A percentile compares a stretch with the other conserved stretches of the same genome.
phyloP scores from a whole-genome alignment of 768 basidiomycete genomes.

The Exsudoporus frostii region DNA sequence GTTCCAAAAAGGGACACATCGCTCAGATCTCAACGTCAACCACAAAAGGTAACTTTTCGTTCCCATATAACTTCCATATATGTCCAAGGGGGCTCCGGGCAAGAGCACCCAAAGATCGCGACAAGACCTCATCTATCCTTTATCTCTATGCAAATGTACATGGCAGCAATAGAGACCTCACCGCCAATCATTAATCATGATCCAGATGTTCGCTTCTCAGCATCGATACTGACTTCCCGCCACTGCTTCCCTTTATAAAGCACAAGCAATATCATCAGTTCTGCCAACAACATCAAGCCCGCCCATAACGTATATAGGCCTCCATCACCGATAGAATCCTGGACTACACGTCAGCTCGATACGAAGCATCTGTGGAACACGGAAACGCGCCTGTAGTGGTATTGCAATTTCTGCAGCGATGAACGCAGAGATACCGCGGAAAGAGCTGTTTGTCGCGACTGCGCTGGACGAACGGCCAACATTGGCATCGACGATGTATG shows the following conservation, averaged over 20 bases:
- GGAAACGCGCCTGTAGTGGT: slow-evolving; percentile 51
- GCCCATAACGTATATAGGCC: slow-evolving; percentile 73
- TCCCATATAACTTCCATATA: too few relatives aligned
- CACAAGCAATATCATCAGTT: slow-evolving; percentile 56
- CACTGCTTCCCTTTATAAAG: slow-evolving; percentile 58
- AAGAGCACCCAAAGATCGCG: background rate
- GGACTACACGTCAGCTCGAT: background rate
- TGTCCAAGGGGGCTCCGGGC: too few relatives aligned
- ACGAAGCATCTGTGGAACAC: background rate
- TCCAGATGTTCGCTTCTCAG: slow-evolving; percentile 31
- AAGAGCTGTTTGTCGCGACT: slow-evolving; percentile 70
- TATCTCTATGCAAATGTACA: background rate
- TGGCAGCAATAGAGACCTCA: background rate
- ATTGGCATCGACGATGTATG: slow-evolving; percentile 89
- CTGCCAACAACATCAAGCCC: slow-evolving; percentile 51
- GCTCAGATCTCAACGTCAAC: too few relatives aligned
- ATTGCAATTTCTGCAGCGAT: slow-evolving; percentile 72
- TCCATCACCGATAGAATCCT: slow-evolving; percentile 77
- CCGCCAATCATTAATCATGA: background rate
- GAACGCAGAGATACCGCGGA: slow-evolving; percentile 68
- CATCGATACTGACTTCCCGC: slow-evolving; percentile 50
- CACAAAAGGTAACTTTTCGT: too few relatives aligned
- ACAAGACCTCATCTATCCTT: background rate
- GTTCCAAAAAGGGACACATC: too few relatives aligned
- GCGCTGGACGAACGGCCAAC: slow-evolving; percentile 76